A percentile compares a stretch with the other conserved stretches of the same genome.
Evolutionary conservation across 495 filamentous ascomycete genomes (phyloP).

Genomic region (Penicillium lividum): DNA sequence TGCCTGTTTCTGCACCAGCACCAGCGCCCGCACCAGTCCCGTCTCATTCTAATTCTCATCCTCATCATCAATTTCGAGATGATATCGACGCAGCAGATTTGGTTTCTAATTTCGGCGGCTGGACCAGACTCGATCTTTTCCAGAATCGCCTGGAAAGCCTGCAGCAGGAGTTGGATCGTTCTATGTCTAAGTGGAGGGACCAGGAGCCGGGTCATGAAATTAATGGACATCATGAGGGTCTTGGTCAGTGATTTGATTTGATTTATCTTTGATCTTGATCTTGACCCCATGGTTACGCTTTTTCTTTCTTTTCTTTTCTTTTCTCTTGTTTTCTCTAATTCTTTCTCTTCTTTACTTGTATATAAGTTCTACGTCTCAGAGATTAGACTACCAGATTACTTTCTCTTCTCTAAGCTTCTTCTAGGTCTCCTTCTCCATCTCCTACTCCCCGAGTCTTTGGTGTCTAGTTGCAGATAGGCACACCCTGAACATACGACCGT

Average conservation of each 20-base stretch:
- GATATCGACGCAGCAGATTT: conserved; percentile 14
- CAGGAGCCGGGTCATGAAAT: conserved; percentile 28
- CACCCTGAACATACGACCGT: no score
- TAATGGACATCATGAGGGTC: conserved; percentile 24
- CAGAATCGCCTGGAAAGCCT: conserved; percentile 22
- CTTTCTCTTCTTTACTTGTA: no score
- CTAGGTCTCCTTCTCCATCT: no score
- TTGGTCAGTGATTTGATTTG: conserved; percentile 22
- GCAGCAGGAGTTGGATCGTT: conserved; percentile 20
- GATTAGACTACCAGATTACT: no score
- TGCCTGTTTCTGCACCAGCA: not conserved
- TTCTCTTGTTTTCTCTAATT: not conserved
- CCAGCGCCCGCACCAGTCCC: not conserved
- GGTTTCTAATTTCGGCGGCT: conserved; percentile 16
- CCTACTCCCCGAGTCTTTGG: no score
- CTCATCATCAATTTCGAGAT: not conserved
- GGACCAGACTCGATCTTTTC: conserved; percentile 27
- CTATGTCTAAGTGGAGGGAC: conserved; percentile 31
- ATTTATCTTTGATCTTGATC: not conserved
- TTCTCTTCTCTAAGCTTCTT: no score
- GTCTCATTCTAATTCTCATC: not conserved
- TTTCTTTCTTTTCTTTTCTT: not conserved
- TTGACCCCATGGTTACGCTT: not conserved
- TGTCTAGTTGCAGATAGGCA: no score
- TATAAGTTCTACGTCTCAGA: no score